Conservation (phyloP, 345 rosid genomes). For the Lumnitzera racemosa region DNA sequence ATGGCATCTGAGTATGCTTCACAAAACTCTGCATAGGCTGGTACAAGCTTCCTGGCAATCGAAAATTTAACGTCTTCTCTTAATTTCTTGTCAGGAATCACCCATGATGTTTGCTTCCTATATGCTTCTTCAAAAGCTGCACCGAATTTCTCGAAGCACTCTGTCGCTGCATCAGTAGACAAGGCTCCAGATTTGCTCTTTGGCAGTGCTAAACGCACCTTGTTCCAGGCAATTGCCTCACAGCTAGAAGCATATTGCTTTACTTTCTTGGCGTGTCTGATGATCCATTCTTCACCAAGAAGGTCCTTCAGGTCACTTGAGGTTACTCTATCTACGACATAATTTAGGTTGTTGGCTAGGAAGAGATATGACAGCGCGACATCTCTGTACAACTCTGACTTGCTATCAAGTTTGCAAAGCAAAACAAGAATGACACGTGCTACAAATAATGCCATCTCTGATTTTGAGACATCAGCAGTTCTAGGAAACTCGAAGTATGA, state of each 20-base stretch:
- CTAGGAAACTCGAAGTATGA: slow-evolving; percentile 34
- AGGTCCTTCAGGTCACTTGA: slow-evolving; percentile 39
- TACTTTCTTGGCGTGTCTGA: slow-evolving; percentile 41
- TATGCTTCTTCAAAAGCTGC: slow-evolving; percentile 68
- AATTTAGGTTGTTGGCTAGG: slow-evolving; percentile 76
- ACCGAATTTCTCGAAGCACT: slow-evolving; percentile 48
- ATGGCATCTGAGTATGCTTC: slow-evolving; percentile 20
- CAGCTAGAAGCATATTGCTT: slow-evolving; percentile 47
- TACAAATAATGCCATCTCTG: slow-evolving; percentile 34
- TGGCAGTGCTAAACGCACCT: slow-evolving; percentile 49
- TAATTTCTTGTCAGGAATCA: slow-evolving; percentile 46
- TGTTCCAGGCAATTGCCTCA: slow-evolving; percentile 63
- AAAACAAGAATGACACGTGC: slow-evolving; percentile 70
- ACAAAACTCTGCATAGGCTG: slow-evolving; percentile 52
- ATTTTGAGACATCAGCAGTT: slow-evolving; percentile 18
- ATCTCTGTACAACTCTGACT: slow-evolving; percentile 60
- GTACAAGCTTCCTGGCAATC: slow-evolving; percentile 45
- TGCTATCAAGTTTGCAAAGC: slow-evolving; percentile 74
- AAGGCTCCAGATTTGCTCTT: slow-evolving; percentile 6
- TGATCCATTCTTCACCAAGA: slow-evolving; percentile 77
- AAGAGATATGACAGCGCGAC: slow-evolving; percentile 65
- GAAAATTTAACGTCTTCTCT: slow-evolving; percentile 64
- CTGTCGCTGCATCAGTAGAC: slow-evolving; percentile 37
- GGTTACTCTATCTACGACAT: slow-evolving; percentile 42
- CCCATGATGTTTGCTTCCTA: slow-evolving; percentile 48